Percentiles rank a stretch among this genome's conserved stretches.
These are phyloP conservation scores for Debaryomyces fabryi DNA, from an alignment of 1,139 yeast species.

Conservation along the genomic window DNA sequence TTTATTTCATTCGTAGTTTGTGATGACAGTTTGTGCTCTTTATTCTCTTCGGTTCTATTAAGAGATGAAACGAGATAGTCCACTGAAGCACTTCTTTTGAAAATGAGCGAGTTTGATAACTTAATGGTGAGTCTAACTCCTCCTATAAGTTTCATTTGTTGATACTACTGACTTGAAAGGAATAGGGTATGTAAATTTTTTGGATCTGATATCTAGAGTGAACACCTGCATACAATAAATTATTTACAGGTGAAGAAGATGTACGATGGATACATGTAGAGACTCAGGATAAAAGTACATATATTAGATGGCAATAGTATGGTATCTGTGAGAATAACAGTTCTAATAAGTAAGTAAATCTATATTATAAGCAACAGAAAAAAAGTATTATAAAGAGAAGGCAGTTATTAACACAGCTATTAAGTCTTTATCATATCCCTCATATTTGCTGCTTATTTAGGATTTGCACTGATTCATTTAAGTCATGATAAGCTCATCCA, in stretches of 20 bases:
- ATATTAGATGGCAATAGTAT: conserved; percentile 11
- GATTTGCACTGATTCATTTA: conserved; percentile 52
- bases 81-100: conserved; percentile 13
- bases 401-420: conserved; percentile 10
- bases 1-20: background rate
- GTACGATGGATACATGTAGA: background rate
- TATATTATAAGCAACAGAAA: background rate
- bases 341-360: conserved; percentile 28
- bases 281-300: background rate
- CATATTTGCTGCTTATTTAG: conserved; percentile 45
- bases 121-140: background rate
- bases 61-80: conserved; percentile 17
- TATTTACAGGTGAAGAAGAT: background rate
- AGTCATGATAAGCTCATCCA: conserved; percentile 59
- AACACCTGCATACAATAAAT: background rate
- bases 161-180: background rate
- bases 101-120: background rate
- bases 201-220: background rate
- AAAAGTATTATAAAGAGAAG: background rate
- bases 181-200: background rate
- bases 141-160: background rate
- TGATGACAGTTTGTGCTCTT: background rate
- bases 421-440: conserved; percentile 33
- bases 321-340: conserved; percentile 26
- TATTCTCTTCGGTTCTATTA: background rate